Base-by-base conservation (phyloP, 23 red algal species). In the Gracilaria vermiculophylla region DNA sequence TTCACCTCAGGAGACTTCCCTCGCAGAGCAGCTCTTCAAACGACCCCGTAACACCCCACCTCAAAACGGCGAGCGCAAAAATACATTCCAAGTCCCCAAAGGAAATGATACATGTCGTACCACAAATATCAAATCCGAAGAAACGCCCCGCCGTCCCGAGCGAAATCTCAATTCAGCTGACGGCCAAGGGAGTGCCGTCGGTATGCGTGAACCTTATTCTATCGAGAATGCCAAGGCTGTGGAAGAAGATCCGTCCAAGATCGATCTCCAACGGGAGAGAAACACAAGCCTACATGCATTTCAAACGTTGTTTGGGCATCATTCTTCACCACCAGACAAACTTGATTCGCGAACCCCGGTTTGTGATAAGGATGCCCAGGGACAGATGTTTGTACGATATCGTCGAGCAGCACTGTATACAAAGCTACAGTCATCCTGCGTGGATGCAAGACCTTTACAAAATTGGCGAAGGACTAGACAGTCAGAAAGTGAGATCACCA, bases 221-320 rank as follows among this genome's bases (percentile, higher is more conserved):
- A 73, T 48, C 5, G 40, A 73, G 42, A 47, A 48, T 6, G 37
- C 67, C 6, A 24, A 73, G 24, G 67, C 37, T 45, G 67, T 73
- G 4, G 67, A 73, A 28, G 40, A 73, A 2, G 67, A 73, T 28
- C 67, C 67, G 20, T 45, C 36, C 6, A 73, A 29, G 21, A 73
- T 73, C 42, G 67, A 73, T 73, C 32, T 73, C 2, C 20, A 73
- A 28, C 36, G 37, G 36, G 67, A 73, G 28, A 73, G 67, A 73
- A 73, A 34, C 17, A 23, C 42, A 12, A 7, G 20, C 13, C 23
- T 73, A 47, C 36, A 42, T 8, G 42, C 47, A 10, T 73, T 45
- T 73, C 67, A 40, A 3, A 37, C 67, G 1, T 27, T 73, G 67
- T 73, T 73, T 48, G 19, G 11, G 2, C 17, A 73, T 24, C 37